Percentiles rank a stretch among this genome's conserved stretches.
phyloP scores from a whole-genome alignment of 2,329 filamentous ascomycete genomes.

The Epicoccum nigrum region DNA sequence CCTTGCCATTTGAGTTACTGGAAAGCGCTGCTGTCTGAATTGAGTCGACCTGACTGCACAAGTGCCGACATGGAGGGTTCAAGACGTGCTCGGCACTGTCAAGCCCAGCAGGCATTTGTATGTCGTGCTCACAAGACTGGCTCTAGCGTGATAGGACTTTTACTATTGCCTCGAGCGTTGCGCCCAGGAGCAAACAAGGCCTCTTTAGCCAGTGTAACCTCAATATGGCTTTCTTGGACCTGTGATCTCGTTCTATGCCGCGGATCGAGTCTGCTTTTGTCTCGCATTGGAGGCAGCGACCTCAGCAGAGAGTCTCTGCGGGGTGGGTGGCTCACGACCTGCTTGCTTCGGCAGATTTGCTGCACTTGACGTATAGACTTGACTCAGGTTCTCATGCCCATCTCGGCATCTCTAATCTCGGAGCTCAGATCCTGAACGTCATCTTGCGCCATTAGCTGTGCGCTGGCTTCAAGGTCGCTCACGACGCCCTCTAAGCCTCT shows the following conservation, averaged over 20 bases:
- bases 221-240: neutral
- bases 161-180: neutral
- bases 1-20: neutral
- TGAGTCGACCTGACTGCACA: neutral
- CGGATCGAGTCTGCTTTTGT: neutral
- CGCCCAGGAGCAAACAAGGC: neutral
- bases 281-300: neutral
- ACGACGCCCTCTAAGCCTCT: conserved; percentile 62
- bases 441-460: conserved; percentile 49
- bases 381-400: conserved; percentile 43
- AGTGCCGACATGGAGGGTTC: neutral
- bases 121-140: neutral
- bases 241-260: neutral
- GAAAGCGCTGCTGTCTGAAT: neutral
- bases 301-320: neutral
- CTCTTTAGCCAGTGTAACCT: neutral
- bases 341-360: neutral
- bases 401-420: conserved; percentile 45
- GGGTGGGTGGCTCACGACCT: neutral
- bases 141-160: neutral
- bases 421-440: conserved; percentile 44
- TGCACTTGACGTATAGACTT: neutral
- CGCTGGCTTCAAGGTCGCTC: conserved; percentile 60
- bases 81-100: neutral
- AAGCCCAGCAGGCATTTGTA: neutral